phyloP scores from a whole-genome alignment of 2,329 filamentous ascomycete genomes.

The Phialophora verrucosa region DNA sequence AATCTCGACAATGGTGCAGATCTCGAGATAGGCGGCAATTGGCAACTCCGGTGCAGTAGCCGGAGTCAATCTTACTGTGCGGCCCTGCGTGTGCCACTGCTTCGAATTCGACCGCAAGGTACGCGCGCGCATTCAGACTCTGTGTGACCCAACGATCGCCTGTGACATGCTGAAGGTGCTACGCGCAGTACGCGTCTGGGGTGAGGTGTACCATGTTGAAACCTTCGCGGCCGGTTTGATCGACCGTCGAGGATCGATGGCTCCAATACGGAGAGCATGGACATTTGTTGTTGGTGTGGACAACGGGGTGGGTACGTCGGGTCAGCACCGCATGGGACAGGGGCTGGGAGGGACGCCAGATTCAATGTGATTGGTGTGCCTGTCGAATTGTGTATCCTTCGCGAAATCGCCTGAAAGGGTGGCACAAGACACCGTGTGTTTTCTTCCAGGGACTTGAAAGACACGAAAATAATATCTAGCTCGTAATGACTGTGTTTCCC shows the following conservation, averaged over 20 bases:
- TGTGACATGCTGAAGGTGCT: not conserved
- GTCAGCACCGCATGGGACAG: conserved; percentile 3
- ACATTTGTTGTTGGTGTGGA: not conserved
- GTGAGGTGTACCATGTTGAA: not conserved
- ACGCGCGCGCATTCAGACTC: not conserved
- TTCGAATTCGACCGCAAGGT: no score
- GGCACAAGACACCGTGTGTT: conserved; percentile 13
- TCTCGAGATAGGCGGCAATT: not conserved
- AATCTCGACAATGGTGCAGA: not conserved
- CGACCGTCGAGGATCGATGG: not conserved
- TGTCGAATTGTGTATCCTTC: conserved; percentile 16
- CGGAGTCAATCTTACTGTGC: not conserved
- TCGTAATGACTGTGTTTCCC: not conserved
- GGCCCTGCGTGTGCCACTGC: not conserved
- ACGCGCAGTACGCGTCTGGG: not conserved
- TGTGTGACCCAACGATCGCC: not conserved
- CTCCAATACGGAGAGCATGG: not conserved
- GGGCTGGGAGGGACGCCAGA: conserved; percentile 6
- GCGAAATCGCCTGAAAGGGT: not conserved
- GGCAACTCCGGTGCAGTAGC: not conserved
- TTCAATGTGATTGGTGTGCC: conserved; percentile 31
- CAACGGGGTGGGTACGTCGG: not conserved
- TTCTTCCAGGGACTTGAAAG: not conserved
- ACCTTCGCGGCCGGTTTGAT: conserved; percentile 5
- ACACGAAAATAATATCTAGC: not conserved